A percentile compares a stretch with the other conserved stretches of the same genome.
Conservation (phyloP, 257 asterid genomes). For the Ehretia macrophylla region DNA sequence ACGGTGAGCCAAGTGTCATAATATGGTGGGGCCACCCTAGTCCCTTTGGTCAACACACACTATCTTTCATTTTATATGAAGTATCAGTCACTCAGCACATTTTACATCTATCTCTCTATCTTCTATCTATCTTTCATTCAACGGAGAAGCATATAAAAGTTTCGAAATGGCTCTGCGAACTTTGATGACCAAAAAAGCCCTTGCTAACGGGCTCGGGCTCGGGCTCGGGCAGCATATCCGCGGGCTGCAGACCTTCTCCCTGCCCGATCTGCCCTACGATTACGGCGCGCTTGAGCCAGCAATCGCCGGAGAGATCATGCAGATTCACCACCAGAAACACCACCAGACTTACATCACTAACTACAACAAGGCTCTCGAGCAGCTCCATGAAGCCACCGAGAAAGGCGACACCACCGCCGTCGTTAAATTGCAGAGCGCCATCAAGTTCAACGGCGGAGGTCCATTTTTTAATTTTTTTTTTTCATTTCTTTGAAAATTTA, state of each 20-base stretch:
- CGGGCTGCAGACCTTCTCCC: slow-evolving; percentile 58
- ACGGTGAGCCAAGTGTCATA: no score
- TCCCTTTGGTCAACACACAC: neutral
- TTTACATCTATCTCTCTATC: neutral
- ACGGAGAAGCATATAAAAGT: slow-evolving; percentile 1
- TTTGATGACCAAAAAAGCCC: slow-evolving; percentile 35
- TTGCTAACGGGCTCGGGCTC: slow-evolving; percentile 7
- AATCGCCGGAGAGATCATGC: slow-evolving; percentile 88
- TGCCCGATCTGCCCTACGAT: slow-evolving; percentile 84
- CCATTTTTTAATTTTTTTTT: neutral
- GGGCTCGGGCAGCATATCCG: slow-evolving; percentile 43
- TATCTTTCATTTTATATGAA: neutral
- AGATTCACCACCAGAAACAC: slow-evolving; percentile 95
- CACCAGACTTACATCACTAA: slow-evolving; percentile 89
- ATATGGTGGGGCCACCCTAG: neutral
- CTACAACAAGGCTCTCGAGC: slow-evolving; percentile 85
- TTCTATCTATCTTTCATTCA: neutral
- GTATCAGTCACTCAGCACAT: neutral
- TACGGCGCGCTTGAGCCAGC: slow-evolving; percentile 89
- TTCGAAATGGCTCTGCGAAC: slow-evolving; percentile 61
- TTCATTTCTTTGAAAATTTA: neutral
- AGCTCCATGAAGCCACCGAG: slow-evolving; percentile 61
- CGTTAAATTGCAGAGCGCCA: slow-evolving; percentile 82
- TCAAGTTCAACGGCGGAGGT: slow-evolving; percentile 99
- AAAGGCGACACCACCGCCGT: slow-evolving; percentile 63